Conservation (phyloP, 768 basidiomycete species). For the Boletus vermiculosoides region DNA sequence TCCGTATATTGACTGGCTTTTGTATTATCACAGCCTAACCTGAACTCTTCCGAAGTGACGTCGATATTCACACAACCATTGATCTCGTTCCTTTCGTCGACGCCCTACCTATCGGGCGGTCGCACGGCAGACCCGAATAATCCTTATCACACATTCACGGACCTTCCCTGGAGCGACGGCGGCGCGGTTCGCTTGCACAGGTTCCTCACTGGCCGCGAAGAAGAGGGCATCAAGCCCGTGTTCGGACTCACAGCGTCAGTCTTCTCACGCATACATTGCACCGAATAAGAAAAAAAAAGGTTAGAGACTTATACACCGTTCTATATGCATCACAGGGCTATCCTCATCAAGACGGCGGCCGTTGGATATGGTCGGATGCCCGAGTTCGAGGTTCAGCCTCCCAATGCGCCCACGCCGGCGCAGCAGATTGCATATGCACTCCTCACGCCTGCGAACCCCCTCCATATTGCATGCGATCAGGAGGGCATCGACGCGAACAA, state of each 20-base stretch:
- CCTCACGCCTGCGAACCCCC: slow-evolving; percentile 23
- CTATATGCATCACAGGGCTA: slow-evolving; percentile 36
- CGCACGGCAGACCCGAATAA: slow-evolving; percentile 46
- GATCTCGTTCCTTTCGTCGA: slow-evolving; percentile 61
- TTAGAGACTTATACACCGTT: background rate
- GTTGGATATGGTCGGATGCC: slow-evolving; percentile 49
- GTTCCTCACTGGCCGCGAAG: slow-evolving; percentile 86
- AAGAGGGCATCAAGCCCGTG: slow-evolving; percentile 83
- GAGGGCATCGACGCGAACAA: slow-evolving; percentile 27
- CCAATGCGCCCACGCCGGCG: slow-evolving; percentile 39
- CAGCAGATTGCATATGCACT: slow-evolving; percentile 47
- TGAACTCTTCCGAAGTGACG: slow-evolving; percentile 77
- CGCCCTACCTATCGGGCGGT: slow-evolving; percentile 56
- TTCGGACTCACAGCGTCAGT: slow-evolving; percentile 85
- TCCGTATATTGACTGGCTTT: background rate
- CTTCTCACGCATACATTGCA: background rate
- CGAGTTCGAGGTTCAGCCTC: slow-evolving; percentile 45
- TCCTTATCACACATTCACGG: slow-evolving; percentile 64
- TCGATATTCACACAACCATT: slow-evolving; percentile 87
- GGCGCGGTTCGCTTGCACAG: slow-evolving; percentile 55
- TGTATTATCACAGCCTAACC: slow-evolving; percentile 54
- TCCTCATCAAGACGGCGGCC: slow-evolving; percentile 49
- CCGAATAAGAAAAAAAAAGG: background rate
- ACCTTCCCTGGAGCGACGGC: slow-evolving; percentile 47
- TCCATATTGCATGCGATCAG: slow-evolving; percentile 26